Conservation (phyloP, 257 asterid species). For the Sherardia arvensis region DNA sequence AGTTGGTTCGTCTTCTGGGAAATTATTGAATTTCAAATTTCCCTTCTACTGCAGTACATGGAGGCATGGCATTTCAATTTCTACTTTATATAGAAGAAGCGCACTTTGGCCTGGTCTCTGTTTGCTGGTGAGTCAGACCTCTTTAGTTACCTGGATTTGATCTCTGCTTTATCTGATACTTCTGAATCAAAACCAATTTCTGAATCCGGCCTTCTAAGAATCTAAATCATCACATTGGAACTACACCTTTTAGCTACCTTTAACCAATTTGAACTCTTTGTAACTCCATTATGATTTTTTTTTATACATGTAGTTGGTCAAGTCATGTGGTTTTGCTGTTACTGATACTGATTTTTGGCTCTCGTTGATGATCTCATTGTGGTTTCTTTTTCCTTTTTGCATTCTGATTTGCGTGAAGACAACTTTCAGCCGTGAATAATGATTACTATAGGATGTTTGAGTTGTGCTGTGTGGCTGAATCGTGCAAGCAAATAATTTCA, state of each 20-base stretch:
- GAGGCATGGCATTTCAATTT: constrained; percentile 92
- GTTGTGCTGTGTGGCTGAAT: neutral
- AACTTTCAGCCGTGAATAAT: neutral
- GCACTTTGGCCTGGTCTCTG: constrained; percentile 85
- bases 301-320: neutral
- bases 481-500: neutral
- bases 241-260: neutral
- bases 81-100: constrained; percentile 88
- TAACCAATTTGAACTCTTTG: neutral
- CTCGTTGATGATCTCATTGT: neutral
- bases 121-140: constrained; percentile 51
- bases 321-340: neutral
- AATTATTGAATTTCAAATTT: neutral
- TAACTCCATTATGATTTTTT: neutral
- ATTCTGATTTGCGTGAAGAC: neutral
- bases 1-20: neutral
- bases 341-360: no score
- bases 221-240: neutral
- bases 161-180: neutral
- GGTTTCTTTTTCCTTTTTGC: neutral
- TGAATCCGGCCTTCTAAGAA: neutral
- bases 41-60: constrained; percentile 56
- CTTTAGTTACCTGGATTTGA: neutral
- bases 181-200: neutral
- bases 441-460: neutral